These are phyloP conservation scores for Aspergillus sp. DNA, from an alignment of 2,329 filamentous ascomycete genomes.

Conservation along the genomic window DNA sequence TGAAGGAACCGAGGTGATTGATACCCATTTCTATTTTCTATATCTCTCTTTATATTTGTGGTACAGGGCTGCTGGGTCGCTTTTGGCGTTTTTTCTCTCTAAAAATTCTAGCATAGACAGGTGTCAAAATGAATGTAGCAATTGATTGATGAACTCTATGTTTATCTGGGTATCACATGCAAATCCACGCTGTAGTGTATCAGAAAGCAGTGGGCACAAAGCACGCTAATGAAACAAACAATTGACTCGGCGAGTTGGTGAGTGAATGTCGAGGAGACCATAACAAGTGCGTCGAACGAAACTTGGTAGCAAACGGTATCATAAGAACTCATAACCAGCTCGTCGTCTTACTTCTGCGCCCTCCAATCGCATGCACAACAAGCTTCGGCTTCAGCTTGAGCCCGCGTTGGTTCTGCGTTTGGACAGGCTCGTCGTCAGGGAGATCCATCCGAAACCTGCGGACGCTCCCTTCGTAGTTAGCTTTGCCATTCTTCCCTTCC, in stretches of 20 bases:
- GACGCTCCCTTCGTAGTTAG: conserved; percentile 49
- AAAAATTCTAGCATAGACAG: neutral
- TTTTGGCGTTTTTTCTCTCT: neutral
- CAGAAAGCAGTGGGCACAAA: neutral
- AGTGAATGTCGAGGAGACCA: neutral
- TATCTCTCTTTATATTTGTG: conserved; percentile 1
- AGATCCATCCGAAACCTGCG: conserved; percentile 52
- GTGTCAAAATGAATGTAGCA: conserved; percentile 1
- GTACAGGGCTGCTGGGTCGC: neutral
- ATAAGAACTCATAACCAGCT: neutral
- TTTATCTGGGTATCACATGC: conserved; percentile 16
- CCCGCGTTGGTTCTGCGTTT: conserved; percentile 2
- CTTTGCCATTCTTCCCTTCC: conserved; percentile 40
- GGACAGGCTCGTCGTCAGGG: conserved; percentile 38
- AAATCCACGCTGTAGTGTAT: conserved; percentile 1
- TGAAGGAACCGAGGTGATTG: neutral
- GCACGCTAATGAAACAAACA: conserved; percentile 6
- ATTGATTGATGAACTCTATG: conserved; percentile 6
- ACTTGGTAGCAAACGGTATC: neutral
- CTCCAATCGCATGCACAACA: conserved; percentile 11
- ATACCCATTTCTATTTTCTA: conserved; percentile 21
- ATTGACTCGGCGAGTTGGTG: neutral
- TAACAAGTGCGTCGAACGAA: neutral
- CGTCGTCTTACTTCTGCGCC: conserved; percentile 1
- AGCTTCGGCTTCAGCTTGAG: conserved; percentile 24